Conservation (phyloP, 192 early-diverging fungal species). For the Podila horticola region DNA sequence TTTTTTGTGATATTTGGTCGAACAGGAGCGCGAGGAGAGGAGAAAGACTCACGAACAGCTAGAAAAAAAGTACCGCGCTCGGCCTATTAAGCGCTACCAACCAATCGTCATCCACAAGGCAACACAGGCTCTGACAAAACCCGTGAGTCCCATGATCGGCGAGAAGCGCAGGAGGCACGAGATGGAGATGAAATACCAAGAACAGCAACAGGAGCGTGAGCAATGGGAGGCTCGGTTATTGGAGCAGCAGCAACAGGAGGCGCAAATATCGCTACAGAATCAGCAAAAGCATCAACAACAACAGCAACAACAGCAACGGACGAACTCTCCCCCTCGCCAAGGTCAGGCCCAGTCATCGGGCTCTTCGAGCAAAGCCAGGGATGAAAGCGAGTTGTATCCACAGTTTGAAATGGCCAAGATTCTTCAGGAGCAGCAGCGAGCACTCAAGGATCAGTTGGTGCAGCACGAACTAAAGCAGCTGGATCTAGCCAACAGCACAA, state of each 20-base stretch:
- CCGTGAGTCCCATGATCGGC: constrained; percentile 46
- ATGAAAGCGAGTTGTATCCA: constrained; percentile 15
- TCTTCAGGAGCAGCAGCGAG: constrained; percentile 22
- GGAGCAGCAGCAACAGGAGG: constrained; percentile 4
- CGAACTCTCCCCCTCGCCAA: background rate
- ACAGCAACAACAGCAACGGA: background rate
- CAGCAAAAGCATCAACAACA: background rate
- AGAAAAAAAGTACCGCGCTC: constrained; percentile 44
- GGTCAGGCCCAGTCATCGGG: background rate
- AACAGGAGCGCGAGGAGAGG: constrained; percentile 24
- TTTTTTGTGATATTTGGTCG: background rate
- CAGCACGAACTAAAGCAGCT: constrained; percentile 24
- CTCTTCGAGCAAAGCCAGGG: background rate
- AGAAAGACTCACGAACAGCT: constrained; percentile 8
- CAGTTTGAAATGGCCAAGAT: constrained; percentile 32
- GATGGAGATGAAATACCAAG: constrained; percentile 33
- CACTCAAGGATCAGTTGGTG: constrained; percentile 21
- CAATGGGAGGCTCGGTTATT: background rate
- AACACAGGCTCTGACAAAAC: constrained; percentile 58
- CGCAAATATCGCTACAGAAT: background rate
- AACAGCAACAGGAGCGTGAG: constrained; percentile 18
- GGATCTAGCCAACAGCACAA: constrained; percentile 22
- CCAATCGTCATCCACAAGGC: constrained; percentile 58
- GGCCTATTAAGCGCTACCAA: constrained; percentile 57
- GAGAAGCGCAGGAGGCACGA: constrained; percentile 43